phyloP scores from a whole-genome alignment of 2,329 filamentous ascomycete genomes.

The Fusarium torreyae region DNA sequence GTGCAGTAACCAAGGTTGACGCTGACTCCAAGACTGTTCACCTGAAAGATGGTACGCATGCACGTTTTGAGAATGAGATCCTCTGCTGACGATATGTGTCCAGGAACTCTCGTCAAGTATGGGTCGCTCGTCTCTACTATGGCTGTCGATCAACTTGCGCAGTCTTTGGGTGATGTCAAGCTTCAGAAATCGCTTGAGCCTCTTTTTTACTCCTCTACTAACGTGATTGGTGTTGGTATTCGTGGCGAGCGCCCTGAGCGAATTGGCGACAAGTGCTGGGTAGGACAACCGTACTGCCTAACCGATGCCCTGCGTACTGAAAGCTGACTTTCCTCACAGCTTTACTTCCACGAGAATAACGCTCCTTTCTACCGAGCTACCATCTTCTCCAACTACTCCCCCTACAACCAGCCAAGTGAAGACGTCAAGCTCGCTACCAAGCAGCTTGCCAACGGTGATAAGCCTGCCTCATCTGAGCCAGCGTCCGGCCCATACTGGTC shows the following conservation, averaged over 20 bases:
- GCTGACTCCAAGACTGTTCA: conserved; percentile 84
- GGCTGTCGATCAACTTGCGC: conserved; percentile 90
- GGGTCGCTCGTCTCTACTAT: conserved; percentile 87
- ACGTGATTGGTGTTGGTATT: conserved; percentile 96
- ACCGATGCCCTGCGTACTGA: too few species aligned
- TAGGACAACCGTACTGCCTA: too few species aligned
- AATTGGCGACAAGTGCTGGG: conserved; percentile 99
- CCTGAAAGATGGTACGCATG: too few species aligned
- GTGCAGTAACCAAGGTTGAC: conserved; percentile 88
- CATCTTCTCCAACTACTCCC: conserved; percentile 99
- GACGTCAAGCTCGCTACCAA: conserved; percentile 89
- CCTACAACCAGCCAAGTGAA: conserved; percentile 92
- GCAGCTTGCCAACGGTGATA: conserved; percentile 87
- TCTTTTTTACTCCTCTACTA: conserved; percentile 96
- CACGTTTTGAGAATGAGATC: too few species aligned
- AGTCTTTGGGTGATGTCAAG: conserved; percentile 90
- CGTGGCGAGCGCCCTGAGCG: conserved; percentile 92
- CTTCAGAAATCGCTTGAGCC: conserved; percentile 87
- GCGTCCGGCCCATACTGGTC: conserved; percentile 98
- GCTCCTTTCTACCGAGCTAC: conserved; percentile 99
- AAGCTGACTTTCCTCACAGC: conserved; percentile 39
- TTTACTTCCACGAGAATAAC: conserved; percentile 99
- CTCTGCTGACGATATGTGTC: too few species aligned
- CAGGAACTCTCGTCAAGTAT: too few species aligned
- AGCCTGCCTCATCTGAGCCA: conserved; percentile 78